Evolutionary conservation across 2,329 filamentous ascomycete species (phyloP), one percentile per base, ranked within the genome.

Genomic region (Fusarium aywerte): DNA sequence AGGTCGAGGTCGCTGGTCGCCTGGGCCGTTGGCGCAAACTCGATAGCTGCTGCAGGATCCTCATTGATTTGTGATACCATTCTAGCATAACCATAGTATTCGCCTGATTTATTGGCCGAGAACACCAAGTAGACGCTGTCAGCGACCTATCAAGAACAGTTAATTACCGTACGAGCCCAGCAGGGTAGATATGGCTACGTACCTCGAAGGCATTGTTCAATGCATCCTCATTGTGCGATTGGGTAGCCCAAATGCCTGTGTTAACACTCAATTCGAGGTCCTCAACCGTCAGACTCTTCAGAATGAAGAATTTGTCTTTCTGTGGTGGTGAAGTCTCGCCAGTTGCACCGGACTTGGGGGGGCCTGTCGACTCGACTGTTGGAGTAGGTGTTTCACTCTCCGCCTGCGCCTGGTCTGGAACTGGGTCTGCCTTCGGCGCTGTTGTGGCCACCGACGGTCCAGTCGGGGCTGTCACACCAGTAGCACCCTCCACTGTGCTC

Each of bases 81-180:
- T 35, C 91, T 89, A 20, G 94, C 95, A 74, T 97, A 97, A 20
- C 95, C 95, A 79, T 96, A 97, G 75, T 97, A 98, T 78, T 97
- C 95, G 13, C 95, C 95, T 0, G 95, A 97, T 75, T 97, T 97
- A 78, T 98, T 98, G 13, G 95, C 95, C 2, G 95, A 98, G 77
- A 98, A 98, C 15, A 98, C 88, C 29, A 98, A 83, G 74, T 94
- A 97, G 2, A 98, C 94, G 73, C 91, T 92, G 52, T 96, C 92
- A 15, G 89, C 87, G 11, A 84, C 82, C 93, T 97, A 36, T 48
- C 44, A 7, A 9, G n/a, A 15, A 18, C 6, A 12, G 27, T 70
- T 62, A 69, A 58, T 16, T 9, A 47, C 6, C 21, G 20, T 3
- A 10, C 21, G 25, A 27, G 21, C 10, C n/a, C 4, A n/a, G 11